phyloP scores from a whole-genome alignment of 768 basidiomycete genomes.

The Neoboletus magnificus region DNA sequence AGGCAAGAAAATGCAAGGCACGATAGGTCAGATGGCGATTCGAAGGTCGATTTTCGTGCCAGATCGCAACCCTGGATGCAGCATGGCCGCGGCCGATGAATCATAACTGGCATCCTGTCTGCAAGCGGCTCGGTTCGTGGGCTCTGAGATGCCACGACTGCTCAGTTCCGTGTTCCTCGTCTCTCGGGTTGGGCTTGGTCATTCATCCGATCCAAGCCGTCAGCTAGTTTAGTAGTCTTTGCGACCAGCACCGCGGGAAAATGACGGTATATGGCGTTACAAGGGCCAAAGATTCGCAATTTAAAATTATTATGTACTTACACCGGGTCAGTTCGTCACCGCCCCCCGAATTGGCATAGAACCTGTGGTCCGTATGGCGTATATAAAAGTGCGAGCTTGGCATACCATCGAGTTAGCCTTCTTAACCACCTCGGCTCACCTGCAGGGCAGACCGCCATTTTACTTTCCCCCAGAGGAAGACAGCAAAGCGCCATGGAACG shows the following conservation, averaged over 20 bases:
- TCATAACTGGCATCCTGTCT: neutral
- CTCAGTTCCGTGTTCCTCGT: neutral
- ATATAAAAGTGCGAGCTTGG: constrained; percentile 22
- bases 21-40: neutral
- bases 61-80: constrained; percentile 5
- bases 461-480: constrained; percentile 1
- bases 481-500: constrained; percentile 6
- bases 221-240: constrained; percentile 20
- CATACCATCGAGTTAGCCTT: neutral
- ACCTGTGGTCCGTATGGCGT: neutral
- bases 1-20: neutral
- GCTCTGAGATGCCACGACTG: neutral
- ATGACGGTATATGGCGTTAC: neutral
- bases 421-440: neutral
- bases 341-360: neutral
- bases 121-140: neutral
- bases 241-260: constrained; percentile 5
- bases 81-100: constrained; percentile 1
- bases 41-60: neutral
- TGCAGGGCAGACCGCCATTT: neutral
- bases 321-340: neutral
- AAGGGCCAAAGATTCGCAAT: neutral
- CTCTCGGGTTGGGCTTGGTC: neutral
- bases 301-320: neutral
- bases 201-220: neutral